Base-by-base conservation (phyloP, 352 stramenopile genomes). In the Globisporangium sylvaticum region DNA sequence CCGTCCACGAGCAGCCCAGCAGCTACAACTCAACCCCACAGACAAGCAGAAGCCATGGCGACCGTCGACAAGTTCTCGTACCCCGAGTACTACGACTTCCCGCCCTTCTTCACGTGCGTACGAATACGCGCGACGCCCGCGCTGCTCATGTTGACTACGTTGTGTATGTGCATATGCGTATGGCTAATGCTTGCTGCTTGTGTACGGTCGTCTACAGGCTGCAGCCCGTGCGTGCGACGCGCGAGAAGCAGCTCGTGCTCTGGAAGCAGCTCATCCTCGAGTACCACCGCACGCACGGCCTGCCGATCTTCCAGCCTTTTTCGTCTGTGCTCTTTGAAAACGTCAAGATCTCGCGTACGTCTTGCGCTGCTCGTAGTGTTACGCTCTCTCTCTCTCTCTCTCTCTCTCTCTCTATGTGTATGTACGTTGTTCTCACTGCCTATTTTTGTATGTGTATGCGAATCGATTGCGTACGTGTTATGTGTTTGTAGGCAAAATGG, bases 41-140 rank as follows among this genome's bases (percentile, higher is more conserved):
- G 15, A 10, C 42, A 22, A 20, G 42, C 18, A 22, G 18, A 0
- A 54, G 22, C 6, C 9, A 71, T 71, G 50, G 57, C 64, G 76
- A 66, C 68, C 9, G 76, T 84, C 59, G 82, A 93, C 70, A 87
- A 89, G 64, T 95, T 93, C 72, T 76, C 79, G 60, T 95, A 92
- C 72, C 87, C 87, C 4, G 87, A 95, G 68, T 92, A 92, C 72
- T 93, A 92, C 77, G 78, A 93, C 70, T 95, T 95, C 62, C 87
- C 87, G 31, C 87, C 87, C 20, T 95, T 95, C 68, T 95, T 94
- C 74, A 95, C 87, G 80, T 90, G 66, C 67, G 74, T 79, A n/a
- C 24, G 7, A 34, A 34, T 34, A 7, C 31, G 31, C 29, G 29
- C 29, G 29, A n/a, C n/a, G n/a, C n/a, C 4, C 31, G 31, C 31